These are phyloP conservation scores for Allium sativum DNA, from an alignment of 106 monocot species.

Conservation along the genomic window DNA sequence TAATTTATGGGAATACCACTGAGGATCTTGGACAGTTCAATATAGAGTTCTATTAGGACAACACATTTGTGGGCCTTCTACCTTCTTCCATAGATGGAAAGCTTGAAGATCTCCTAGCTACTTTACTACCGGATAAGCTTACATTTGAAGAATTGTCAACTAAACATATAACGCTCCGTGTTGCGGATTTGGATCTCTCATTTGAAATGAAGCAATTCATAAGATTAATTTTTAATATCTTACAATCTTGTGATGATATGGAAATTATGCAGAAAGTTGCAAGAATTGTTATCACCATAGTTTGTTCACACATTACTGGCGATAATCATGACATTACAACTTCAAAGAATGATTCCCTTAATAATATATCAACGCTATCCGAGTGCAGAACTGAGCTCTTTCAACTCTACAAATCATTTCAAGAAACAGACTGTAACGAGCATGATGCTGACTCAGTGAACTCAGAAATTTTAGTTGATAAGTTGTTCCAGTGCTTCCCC, in stretches of 20 bases:
- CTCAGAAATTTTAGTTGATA: conserved; percentile 45
- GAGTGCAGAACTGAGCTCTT: conserved; percentile 48
- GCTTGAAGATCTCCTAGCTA: conserved; percentile 81
- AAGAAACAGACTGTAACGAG: conserved; percentile 6
- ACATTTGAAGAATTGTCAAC: conserved; percentile 53
- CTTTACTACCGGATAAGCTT: conserved; percentile 41
- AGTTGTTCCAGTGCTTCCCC: conserved; percentile 44
- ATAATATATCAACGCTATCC: conserved; percentile 18
- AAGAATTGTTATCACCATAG: conserved; percentile 38
- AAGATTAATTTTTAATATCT: conserved; percentile 36
- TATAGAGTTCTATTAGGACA: conserved; percentile 76
- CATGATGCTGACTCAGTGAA: conserved; percentile 21
- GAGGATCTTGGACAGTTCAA: conserved; percentile 96
- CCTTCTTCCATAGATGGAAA: conserved; percentile 74
- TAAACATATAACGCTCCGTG: conserved; percentile 29
- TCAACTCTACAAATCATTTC: conserved; percentile 30
- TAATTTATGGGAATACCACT: conserved; percentile 93
- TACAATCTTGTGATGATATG: conserved; percentile 29
- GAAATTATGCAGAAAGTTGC: conserved; percentile 32
- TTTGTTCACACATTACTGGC: conserved; percentile 32
- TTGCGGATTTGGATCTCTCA: conserved; percentile 36
- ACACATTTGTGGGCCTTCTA: conserved; percentile 63
- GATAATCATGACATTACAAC: conserved; percentile 8
- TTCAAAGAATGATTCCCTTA: conserved; percentile 16
- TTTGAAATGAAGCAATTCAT: conserved; percentile 63